phyloP scores from a whole-genome alignment of 148 eudicot genomes.

The Rhododendron ferrugineum region DNA sequence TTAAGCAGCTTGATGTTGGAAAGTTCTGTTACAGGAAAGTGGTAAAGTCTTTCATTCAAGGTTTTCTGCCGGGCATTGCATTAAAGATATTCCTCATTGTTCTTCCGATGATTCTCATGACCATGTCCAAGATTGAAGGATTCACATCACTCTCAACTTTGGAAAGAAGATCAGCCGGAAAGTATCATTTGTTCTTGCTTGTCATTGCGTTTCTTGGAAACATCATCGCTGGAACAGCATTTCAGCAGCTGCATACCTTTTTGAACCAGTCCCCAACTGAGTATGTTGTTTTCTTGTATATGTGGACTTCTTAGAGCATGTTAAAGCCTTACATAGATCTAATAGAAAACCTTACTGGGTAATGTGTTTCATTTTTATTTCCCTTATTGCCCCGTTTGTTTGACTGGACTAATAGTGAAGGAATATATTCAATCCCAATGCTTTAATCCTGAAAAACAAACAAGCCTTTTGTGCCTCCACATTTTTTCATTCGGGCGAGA shows the following conservation, averaged over 20 bases:
- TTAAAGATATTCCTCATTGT: conserved; percentile 45
- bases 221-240: conserved; percentile 43
- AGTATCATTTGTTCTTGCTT: conserved; percentile 47
- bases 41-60: conserved; percentile 46
- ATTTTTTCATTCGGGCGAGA: not conserved
- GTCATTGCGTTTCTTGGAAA: conserved; percentile 55
- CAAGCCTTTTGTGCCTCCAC: not conserved
- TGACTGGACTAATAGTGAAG: not conserved
- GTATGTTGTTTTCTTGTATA: conserved; percentile 22
- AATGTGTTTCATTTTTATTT: not conserved
- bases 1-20: conserved; percentile 7
- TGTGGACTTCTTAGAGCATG: not conserved
- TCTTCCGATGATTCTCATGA: conserved; percentile 49
- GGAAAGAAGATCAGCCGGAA: conserved; percentile 47
- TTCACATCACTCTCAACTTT: conserved; percentile 39
- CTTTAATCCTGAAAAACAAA: not conserved
- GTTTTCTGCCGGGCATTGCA: conserved; percentile 56
- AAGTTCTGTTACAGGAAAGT: conserved; percentile 27
- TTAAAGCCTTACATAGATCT: not conserved
- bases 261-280: conserved; percentile 38
- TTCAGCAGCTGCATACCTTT: conserved; percentile 47
- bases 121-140: conserved; percentile 55
- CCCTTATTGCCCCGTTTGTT: not conserved
- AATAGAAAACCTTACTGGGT: not conserved
- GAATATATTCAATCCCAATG: not conserved